Evolutionary conservation across 805 yeast genomes (phyloP), one percentile per base, ranked within the genome.

Genomic region (Saturnispora bothae): DNA sequence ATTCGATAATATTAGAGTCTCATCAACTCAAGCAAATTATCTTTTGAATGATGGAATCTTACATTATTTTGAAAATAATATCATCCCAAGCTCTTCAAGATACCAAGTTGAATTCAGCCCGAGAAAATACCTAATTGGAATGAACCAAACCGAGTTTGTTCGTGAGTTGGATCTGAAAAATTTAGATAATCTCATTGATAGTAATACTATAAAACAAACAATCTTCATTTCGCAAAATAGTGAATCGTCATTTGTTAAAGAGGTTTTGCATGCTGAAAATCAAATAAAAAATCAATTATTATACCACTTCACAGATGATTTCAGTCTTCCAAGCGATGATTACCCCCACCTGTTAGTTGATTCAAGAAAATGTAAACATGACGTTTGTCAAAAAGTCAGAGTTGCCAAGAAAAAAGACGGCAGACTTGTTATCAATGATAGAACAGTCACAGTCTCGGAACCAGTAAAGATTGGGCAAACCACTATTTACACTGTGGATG

Each of bases 131-230:
- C 53, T 80, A 3, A 60, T 71, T 37, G 85, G 83, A 0, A 52
- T 76, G 31, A 69, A 76, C 42, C 76, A 74, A 36, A 64, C 78
- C 3, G 64, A 64, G 20, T 76, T 83, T 53, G 88, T 83, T 5
- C 67, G 70, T n/a, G 94, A 84, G 48, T 47, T 84, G 13, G 64
- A 72, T 31, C 71, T 83, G 38, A 69, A 86, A 41, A 67, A 70
- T 10, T 56, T 84, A 15, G 57, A 64, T 2, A 44, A 67, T 31
- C 56, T 83, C 34, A 69, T 88, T 14, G 79, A 76, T 39, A 76
- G 78, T 25, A 48, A 59, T 2, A 52, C 65, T 0, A 23, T 56
- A 0, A 61, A 68, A 20, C 81, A 76, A 50, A 80, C 94, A 0
- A 62, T 88, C 1, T 71, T 88, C 39, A 64, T 84, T 6, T 44